phyloP scores from a whole-genome alignment of 495 filamentous ascomycete genomes.

The Neurospora sp. region DNA sequence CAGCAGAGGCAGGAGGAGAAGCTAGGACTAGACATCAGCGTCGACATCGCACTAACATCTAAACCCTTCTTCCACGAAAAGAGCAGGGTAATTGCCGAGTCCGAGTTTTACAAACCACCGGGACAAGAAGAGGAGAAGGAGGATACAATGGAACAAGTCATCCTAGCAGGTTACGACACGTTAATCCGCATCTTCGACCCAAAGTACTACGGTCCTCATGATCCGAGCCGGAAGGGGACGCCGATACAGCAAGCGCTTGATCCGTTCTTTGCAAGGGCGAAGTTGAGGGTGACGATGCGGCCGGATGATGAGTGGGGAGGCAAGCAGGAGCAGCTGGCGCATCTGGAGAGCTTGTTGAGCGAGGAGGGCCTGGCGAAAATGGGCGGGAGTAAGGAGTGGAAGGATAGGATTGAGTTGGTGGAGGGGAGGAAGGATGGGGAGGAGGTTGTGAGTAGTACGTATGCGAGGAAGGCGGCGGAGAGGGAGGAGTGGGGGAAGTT shows the following conservation, averaged over 20 bases:
- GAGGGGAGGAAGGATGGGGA: conserved; percentile 45
- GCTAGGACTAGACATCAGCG: conserved; percentile 15
- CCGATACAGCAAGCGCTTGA: conserved; percentile 43
- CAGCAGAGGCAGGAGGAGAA: background rate
- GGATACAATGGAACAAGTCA: conserved; percentile 48
- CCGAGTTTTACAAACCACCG: conserved; percentile 36
- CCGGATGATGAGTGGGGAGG: conserved; percentile 57
- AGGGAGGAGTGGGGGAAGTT: conserved; percentile 45
- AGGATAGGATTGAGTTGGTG: conserved; percentile 56
- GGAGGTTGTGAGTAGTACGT: conserved; percentile 65
- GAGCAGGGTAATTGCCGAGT: conserved; percentile 51
- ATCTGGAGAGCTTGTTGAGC: conserved; percentile 39
- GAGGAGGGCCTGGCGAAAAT: conserved; percentile 42
- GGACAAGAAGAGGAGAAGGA: background rate
- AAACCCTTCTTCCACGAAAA: conserved; percentile 83
- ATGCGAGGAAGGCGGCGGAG: conserved; percentile 54
- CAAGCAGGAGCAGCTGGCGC: conserved; percentile 47
- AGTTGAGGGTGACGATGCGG: conserved; percentile 63
- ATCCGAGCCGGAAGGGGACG: background rate
- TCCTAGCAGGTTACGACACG: conserved; percentile 83
- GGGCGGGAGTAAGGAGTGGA: conserved; percentile 60
- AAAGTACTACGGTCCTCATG: conserved; percentile 64
- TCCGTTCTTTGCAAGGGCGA: conserved; percentile 59
- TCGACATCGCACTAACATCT: conserved; percentile 78
- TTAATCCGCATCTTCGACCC: conserved; percentile 70